Percentiles rank a stretch among this genome's conserved stretches.
These are phyloP conservation scores for Terana coerulea DNA, from an alignment of 768 basidiomycete genomes.

Conservation along the genomic window DNA sequence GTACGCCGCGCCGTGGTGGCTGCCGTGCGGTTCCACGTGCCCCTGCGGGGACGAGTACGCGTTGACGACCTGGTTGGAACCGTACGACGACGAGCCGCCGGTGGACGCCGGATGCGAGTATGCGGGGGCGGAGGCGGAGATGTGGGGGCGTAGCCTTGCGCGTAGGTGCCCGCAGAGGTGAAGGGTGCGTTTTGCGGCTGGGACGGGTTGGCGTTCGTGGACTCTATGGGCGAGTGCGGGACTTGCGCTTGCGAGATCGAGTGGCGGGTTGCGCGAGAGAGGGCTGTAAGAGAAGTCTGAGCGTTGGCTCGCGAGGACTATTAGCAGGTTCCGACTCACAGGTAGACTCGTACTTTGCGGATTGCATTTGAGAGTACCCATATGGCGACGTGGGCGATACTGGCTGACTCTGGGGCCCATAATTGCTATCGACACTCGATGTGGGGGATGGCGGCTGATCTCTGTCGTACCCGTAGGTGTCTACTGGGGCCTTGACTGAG, in stretches of 20 bases:
- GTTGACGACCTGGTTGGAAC: not conserved
- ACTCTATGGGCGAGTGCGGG: not conserved
- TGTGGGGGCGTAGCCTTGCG: not conserved
- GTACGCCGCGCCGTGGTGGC: not conserved
- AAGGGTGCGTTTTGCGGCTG: not conserved
- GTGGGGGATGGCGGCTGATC: not conserved
- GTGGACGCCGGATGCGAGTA: not conserved
- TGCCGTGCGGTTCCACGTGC: not conserved
- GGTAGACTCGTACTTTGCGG: not conserved
- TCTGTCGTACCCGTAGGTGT: not conserved
- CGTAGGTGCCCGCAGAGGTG: not conserved
- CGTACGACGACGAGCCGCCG: not conserved
- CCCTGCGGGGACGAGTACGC: not conserved
- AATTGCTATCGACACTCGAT: not conserved
- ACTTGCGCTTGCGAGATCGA: not conserved
- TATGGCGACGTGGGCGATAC: constrained; percentile 7
- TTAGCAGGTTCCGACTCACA: not conserved
- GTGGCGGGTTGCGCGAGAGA: not conserved
- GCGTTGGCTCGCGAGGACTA: not conserved
- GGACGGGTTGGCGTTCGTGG: not conserved
- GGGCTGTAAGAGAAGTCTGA: not conserved
- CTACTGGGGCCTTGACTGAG: not conserved
- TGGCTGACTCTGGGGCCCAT: not conserved
- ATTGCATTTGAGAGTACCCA: not conserved
- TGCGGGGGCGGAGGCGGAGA: not conserved